phyloP scores from a whole-genome alignment of 2,329 filamentous ascomycete species.

The Neofusicoccum umdonicola region DNA sequence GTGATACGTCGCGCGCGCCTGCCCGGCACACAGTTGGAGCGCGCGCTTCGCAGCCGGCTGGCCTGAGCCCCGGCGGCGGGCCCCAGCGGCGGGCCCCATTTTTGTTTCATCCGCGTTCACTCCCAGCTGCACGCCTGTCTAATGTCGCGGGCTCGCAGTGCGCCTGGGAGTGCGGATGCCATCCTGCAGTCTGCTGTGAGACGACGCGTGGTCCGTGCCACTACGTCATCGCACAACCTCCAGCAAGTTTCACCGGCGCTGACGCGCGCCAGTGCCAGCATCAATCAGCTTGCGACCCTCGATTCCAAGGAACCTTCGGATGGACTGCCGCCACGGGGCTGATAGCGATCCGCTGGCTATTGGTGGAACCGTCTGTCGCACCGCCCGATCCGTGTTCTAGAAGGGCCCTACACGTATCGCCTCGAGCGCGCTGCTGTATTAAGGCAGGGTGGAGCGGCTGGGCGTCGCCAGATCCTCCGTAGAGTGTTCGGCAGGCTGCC shows the following conservation, averaged over 20 bases:
- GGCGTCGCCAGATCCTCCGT: no score
- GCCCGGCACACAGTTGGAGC: background rate
- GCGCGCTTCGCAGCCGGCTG: background rate
- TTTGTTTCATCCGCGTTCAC: background rate
- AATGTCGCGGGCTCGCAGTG: no score
- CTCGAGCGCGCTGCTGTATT: background rate
- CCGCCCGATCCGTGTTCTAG: background rate
- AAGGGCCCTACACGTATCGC: background rate
- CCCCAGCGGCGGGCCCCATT: background rate
- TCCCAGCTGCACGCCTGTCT: background rate
- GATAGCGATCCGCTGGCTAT: background rate
- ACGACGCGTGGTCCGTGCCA: background rate
- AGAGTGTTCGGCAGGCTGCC: no score
- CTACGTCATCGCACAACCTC: background rate
- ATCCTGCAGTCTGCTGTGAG: no score
- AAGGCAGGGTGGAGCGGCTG: no score
- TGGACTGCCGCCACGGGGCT: no score
- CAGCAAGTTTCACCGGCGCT: background rate
- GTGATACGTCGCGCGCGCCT: constrained; percentile 6
- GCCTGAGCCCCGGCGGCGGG: background rate
- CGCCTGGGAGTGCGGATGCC: no score
- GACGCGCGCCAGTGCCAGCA: no score
- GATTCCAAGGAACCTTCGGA: no score
- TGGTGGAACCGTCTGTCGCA: background rate
- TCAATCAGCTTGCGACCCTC: no score